Conservation (phyloP, 345 rosid genomes). For the Brassica carinata region DNA sequence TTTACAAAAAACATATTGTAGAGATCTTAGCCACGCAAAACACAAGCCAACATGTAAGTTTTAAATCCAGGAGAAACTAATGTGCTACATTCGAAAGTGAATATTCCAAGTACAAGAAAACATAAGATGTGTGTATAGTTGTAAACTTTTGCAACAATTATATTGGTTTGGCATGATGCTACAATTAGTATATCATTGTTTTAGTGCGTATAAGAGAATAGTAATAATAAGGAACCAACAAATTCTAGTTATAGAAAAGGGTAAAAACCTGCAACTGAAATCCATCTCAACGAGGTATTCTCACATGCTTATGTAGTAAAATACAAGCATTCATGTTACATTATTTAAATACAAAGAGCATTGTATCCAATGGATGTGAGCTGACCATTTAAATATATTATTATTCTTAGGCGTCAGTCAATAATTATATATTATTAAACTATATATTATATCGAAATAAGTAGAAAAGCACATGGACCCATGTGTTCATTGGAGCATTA, state of each 20-base stretch:
- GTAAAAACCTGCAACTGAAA: conserved; percentile 36
- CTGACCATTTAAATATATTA: conserved; percentile 21
- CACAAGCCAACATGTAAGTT: neutral
- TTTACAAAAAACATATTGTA: neutral
- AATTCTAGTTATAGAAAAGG: conserved; percentile 18
- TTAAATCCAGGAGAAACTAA: neutral
- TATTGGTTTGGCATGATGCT: conserved; percentile 19
- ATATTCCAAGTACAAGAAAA: conserved; percentile 3
- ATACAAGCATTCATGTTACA: neutral
- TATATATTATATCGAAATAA: conserved; percentile 13
- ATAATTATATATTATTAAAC: conserved; percentile 15
- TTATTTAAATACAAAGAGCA: conserved; percentile 4
- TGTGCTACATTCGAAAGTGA: neutral
- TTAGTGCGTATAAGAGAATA: neutral
- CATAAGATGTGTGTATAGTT: neutral
- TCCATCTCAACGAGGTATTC: conserved; percentile 41
- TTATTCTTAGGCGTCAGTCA: conserved; percentile 21
- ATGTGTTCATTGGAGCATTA: conserved; percentile 38
- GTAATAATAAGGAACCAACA: conserved; percentile 22
- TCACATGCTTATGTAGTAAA: conserved; percentile 35
- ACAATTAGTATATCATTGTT: conserved; percentile 15
- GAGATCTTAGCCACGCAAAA: neutral
- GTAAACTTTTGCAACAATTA: neutral
- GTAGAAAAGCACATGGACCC: conserved; percentile 42
- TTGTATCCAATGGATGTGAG: conserved; percentile 42